These are phyloP conservation scores for Sisymbrium irio DNA, from an alignment of 345 rosid species.

Conservation along the genomic window DNA sequence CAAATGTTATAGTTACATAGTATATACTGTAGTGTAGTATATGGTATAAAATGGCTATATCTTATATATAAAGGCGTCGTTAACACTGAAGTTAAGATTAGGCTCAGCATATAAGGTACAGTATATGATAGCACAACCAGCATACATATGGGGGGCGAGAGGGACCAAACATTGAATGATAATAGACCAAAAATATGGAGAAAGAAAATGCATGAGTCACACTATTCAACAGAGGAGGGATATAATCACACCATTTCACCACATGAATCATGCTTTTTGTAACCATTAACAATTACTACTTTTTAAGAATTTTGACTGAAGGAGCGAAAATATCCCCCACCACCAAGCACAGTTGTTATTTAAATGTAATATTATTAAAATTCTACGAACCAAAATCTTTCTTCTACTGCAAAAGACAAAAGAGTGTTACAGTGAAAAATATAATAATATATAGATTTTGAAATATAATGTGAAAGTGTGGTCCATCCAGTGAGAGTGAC, in stretches of 20 bases:
- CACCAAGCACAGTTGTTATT: not conserved
- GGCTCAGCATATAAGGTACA: too few species aligned
- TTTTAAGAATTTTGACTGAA: not conserved
- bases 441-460: not conserved
- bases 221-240: not conserved
- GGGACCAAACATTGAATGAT: too few species aligned
- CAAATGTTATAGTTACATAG: not conserved
- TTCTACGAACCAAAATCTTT: not conserved
- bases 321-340: slow-evolving; percentile 3
- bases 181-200: not conserved
- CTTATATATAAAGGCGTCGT: not conserved
- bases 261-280: slow-evolving; percentile 16
- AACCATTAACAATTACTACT: not conserved
- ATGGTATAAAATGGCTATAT: not conserved
- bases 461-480: not conserved
- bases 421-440: not conserved
- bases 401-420: not conserved
- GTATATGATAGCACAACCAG: too few species aligned
- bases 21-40: not conserved
- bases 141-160: too few species aligned
- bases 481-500: slow-evolving; percentile 25
- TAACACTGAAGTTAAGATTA: too few species aligned
- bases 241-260: not conserved
- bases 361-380: not conserved
- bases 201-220: slow-evolving; percentile 5